Evolutionary conservation across 2,329 filamentous ascomycete genomes (phyloP), one percentile per base, ranked within the genome.

Genomic region (Cordyceps tenuipes): DNA sequence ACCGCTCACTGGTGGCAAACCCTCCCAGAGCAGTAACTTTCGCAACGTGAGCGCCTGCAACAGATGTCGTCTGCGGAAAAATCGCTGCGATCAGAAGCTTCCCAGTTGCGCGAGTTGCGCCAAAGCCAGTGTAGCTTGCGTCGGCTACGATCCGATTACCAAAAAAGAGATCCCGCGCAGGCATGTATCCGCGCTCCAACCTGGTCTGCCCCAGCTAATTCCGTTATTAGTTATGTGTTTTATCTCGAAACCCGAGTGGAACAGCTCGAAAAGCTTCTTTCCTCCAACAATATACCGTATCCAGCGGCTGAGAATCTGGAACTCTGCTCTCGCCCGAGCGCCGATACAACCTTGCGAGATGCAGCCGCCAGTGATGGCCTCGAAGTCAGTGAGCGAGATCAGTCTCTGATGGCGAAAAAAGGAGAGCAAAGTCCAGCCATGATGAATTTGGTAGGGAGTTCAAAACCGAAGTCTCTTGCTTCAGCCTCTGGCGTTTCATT

Each of bases 11-110:
- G 65, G 70, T 54, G 69, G 69, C 55, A 84, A 82, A 67, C 72
- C 76, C 15, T 80, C 80, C 10, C 82, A 85, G 71, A 84, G 82
- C 71, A 85, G 80, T 71, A 86, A 80, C 65, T 93, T 93, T 69
- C 86, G 89, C 67, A 93, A 92, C 72, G 93, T 97, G 64, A 95
- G 90, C 72, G 93, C 93, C 60, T 97, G 93, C 75, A 96, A 97
- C 76, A 85, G 91, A 46, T 97, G 93, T 73, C 84, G 93, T 50
- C 77, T 95, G 71, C 84, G 93, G 68, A 97, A 97, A 79, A 97
- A 97, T 71, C 83, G 91, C 57, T 97, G 93, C 75, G 93, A 97
- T 74, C 93, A 97, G 79, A 87, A 88, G 65, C 81, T 97, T 63
- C 93, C 93, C 9, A 90, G 89, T 67, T 97, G 93, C 72, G 87